Conservation (phyloP, 371 early-diverging fungal genomes). For the Mucor saturninus region DNA sequence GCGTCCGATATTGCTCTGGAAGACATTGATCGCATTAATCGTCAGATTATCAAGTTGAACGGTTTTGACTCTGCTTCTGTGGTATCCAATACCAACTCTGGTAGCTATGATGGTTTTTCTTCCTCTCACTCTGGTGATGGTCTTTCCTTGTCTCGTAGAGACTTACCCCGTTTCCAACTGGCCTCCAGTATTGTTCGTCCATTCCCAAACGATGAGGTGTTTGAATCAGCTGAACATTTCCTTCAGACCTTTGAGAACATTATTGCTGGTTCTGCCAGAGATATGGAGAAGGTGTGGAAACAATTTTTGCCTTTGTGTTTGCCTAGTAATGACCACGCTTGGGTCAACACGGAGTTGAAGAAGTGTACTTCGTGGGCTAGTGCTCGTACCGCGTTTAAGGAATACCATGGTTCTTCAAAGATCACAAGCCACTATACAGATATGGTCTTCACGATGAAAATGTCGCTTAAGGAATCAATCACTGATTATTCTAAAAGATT, state of each 20-base stretch:
- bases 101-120: too few species aligned
- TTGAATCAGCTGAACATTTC: slow-evolving; percentile 3
- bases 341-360: background rate
- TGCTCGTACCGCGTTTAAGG: background rate
- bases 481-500: background rate
- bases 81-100: too few species aligned
- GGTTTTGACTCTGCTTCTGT: too few species aligned
- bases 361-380: background rate
- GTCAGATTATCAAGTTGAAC: too few species aligned
- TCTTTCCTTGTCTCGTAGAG: background rate
- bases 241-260: background rate
- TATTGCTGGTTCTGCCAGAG: background rate
- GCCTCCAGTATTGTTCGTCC: background rate
- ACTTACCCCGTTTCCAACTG: slow-evolving; percentile 6
- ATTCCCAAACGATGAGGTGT: background rate
- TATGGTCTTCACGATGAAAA: background rate
- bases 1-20: too few species aligned
- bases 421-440: background rate
- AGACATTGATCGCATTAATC: too few species aligned
- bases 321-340: background rate
- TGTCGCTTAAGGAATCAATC: background rate
- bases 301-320: background rate
- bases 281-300: background rate
- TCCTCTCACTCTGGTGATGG: background rate
- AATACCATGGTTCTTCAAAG: background rate